phyloP scores from a whole-genome alignment of 352 stramenopile genomes.

The Phytophthora sp. region DNA sequence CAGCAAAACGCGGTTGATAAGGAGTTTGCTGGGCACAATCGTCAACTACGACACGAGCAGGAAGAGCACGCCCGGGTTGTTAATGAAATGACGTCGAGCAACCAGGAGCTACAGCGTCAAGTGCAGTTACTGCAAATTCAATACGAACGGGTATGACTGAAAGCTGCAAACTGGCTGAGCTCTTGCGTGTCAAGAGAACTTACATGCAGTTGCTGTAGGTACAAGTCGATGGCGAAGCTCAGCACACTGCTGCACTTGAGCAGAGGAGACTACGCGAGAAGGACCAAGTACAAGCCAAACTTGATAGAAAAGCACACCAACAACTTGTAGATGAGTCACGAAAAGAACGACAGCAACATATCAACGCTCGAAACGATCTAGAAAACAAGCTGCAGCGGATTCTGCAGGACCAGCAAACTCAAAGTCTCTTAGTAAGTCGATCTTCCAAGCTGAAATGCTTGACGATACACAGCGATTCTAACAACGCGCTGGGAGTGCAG shows the following conservation, averaged over 20 bases:
- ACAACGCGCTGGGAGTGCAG: slow-evolving; percentile 4
- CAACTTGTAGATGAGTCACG: slow-evolving; percentile 38
- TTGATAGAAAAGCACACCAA: slow-evolving; percentile 28
- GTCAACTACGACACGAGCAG: slow-evolving; percentile 40
- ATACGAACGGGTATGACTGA: slow-evolving; percentile 39
- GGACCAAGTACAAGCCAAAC: slow-evolving; percentile 31
- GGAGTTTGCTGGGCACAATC: slow-evolving; percentile 31
- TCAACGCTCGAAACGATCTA: slow-evolving; percentile 32
- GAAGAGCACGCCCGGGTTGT: slow-evolving; percentile 20
- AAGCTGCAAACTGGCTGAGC: not conserved
- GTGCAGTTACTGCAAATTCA: slow-evolving; percentile 48
- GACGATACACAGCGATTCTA: not conserved
- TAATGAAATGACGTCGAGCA: slow-evolving; percentile 32
- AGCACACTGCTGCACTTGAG: slow-evolving; percentile 43
- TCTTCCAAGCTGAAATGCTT: not conserved
- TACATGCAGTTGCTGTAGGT: slow-evolving; percentile 17
- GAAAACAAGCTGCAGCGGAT: slow-evolving; percentile 33
- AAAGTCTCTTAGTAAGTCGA: slow-evolving; percentile 21
- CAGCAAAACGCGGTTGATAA: slow-evolving; percentile 38
- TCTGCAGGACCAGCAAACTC: slow-evolving; percentile 35
- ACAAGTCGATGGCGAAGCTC: slow-evolving; percentile 43
- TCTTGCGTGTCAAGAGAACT: not conserved
- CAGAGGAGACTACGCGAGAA: slow-evolving; percentile 51
- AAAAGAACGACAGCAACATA: slow-evolving; percentile 35
- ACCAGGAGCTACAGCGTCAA: slow-evolving; percentile 49